Conservation (phyloP, 225 moss, liverwort and hornwort species). For the Bryum argenteum region DNA sequence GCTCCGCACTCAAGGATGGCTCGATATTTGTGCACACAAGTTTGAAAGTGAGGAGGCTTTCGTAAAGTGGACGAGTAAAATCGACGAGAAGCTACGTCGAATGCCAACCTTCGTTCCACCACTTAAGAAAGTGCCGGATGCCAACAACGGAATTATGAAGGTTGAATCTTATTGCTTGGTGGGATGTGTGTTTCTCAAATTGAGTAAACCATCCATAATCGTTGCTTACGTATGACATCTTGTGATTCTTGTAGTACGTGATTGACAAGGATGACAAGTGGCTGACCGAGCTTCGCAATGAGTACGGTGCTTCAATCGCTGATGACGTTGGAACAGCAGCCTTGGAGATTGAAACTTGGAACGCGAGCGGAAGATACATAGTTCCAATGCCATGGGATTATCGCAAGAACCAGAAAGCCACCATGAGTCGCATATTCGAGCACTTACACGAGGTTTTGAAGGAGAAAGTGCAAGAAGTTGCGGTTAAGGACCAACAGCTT, state of each 20-base stretch:
- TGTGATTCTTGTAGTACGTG: too few relatives aligned
- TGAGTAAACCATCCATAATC: neutral
- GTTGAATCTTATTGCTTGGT: neutral
- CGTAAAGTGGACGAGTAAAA: constrained; percentile 20
- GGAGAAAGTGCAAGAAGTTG: constrained; percentile 22
- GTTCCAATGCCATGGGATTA: constrained; percentile 48
- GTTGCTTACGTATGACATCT: too few relatives aligned
- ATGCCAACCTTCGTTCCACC: constrained; percentile 38
- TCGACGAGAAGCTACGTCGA: constrained; percentile 13
- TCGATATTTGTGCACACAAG: constrained; percentile 29
- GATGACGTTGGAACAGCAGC: constrained; percentile 39
- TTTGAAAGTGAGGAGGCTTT: constrained; percentile 21
- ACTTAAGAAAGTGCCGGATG: constrained; percentile 32
- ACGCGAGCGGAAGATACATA: constrained; percentile 49
- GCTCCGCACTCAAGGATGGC: constrained; percentile 46
- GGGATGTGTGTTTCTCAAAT: neutral
- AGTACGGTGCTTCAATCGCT: constrained; percentile 39
- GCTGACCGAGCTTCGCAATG: constrained; percentile 36
- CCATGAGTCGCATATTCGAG: constrained; percentile 32
- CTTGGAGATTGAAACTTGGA: constrained; percentile 51
- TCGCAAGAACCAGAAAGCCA: constrained; percentile 30
- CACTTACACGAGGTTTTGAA: constrained; percentile 11
- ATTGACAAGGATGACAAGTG: constrained; percentile 34
- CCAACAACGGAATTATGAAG: constrained; percentile 16
- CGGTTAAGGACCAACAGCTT: constrained; percentile 29